A percentile compares a stretch with the other conserved stretches of the same genome.
These are phyloP conservation scores for Penicillium sp. DNA, from an alignment of 2,329 filamentous ascomycete species.

Conservation along the genomic window DNA sequence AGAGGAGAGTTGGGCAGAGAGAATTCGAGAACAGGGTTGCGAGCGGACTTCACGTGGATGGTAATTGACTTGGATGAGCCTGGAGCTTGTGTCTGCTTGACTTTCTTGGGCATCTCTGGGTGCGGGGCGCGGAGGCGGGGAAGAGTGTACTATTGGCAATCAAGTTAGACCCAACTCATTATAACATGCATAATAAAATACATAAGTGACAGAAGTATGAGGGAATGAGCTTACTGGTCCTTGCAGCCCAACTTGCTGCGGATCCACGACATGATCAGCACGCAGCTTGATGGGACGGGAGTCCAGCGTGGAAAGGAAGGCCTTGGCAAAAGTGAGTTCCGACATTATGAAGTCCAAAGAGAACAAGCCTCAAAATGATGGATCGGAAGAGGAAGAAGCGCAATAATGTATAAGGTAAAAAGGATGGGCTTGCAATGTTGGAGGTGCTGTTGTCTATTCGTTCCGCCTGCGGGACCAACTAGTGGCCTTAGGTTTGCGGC, in stretches of 20 bases:
- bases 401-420: not conserved
- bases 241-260: constrained; percentile 72
- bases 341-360: constrained; percentile 56
- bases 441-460: not conserved
- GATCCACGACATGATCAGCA: constrained; percentile 88
- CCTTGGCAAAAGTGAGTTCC: constrained; percentile 82
- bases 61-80: constrained; percentile 43
- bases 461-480: not conserved
- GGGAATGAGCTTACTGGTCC: constrained; percentile 63
- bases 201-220: not conserved
- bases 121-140: constrained; percentile 48
- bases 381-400: not conserved
- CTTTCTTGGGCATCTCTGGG: constrained; percentile 46
- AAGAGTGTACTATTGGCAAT: constrained; percentile 43
- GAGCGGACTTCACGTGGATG: constrained; percentile 56
- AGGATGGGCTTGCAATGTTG: not conserved
- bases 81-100: constrained; percentile 32
- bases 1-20: constrained; percentile 62
- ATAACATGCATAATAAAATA: not conserved
- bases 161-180: not conserved
- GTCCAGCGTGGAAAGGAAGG: constrained; percentile 79
- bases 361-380: not conserved
- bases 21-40: constrained; percentile 71
- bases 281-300: constrained; percentile 76
- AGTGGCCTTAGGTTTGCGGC: not conserved